Evolutionary conservation across 164 flowering plant genomes (phyloP), one percentile per base, ranked within the genome.

Genomic region (Saururus chinensis): DNA sequence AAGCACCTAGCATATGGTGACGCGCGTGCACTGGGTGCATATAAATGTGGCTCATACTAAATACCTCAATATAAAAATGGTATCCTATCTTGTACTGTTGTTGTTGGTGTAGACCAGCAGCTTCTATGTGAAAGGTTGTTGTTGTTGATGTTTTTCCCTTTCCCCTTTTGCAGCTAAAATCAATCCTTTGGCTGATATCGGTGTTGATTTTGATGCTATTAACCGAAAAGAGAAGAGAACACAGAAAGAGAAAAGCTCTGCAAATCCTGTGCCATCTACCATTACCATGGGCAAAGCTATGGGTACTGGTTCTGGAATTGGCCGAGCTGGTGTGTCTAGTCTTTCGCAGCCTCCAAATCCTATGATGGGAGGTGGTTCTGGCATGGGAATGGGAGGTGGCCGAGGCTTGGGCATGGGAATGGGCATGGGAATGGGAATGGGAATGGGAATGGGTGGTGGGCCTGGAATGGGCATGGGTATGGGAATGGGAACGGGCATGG

Each of bases 231-330:
- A 95, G 59, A 95, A 82, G 77, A 84, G 98, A 68, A 74, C 79
- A 55, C 65, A 67, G 65, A 67, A 91, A 61, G 97, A 91, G 63
- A 89, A 84, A 65, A 87, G 78, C 51, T 55, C 80, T 51, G 62
- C 81, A 20, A 58, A 84, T 45, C 66, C 93, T 19, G 84, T 74
- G 20, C 68, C 80, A 66, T 87, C 96, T 58, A 86, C 84, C 11
- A 63, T 81, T 26, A 78, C 71, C 60, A 95, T 91, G 99, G 99
- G 99, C 26, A 91, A 91, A 64, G 98, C 98, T 37, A 91, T 91
- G 98, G 99, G 99, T 68, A 81, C 98, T 65, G 99, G 99, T 60
- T 74, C 97, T 66, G 99, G 99, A 40, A 75, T 89, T 17, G 96
- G 97, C 51, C 96, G 98, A 49, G 84, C 96, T 62, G 96, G 96